These are phyloP conservation scores for Ophiosphaerella korrae DNA, from an alignment of 2,329 filamentous ascomycete genomes.

Conservation along the genomic window DNA sequence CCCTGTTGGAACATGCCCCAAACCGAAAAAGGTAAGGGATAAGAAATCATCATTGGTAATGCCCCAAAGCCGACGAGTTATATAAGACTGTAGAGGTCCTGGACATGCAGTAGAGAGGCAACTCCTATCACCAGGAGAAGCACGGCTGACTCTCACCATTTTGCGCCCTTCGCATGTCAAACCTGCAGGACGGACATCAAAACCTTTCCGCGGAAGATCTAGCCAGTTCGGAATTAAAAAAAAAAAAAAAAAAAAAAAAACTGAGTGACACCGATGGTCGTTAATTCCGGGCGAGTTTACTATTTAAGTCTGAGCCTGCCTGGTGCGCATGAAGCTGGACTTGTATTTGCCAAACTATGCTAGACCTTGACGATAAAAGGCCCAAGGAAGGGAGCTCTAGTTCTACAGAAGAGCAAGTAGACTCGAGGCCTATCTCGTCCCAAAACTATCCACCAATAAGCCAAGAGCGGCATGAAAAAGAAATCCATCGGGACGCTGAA, in stretches of 20 bases:
- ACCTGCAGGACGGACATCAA: not conserved
- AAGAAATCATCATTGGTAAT: conserved; percentile 29
- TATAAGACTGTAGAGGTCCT: not conserved
- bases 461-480: conserved; percentile 4
- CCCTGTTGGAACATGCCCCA: conserved; percentile 9
- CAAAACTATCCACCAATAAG: conserved; percentile 1
- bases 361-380: conserved; percentile 22
- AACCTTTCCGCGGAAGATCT: not conserved
- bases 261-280: not conserved
- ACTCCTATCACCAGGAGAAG: not conserved
- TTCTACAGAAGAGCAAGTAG: conserved; percentile 19
- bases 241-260: not conserved
- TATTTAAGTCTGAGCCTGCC: not conserved
- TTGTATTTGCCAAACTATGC: conserved; percentile 15
- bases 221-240: not conserved
- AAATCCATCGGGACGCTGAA: conserved; percentile 17
- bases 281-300: not conserved
- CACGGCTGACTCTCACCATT: no score
- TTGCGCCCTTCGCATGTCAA: not conserved
- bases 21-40: conserved; percentile 19
- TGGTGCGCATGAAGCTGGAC: no score
- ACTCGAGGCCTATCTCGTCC: conserved; percentile 18
- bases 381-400: conserved; percentile 10
- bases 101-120: no score
- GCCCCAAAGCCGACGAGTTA: conserved; percentile 5